These are phyloP conservation scores for Rhynchospora tenuis DNA, from an alignment of 176 grass and related monocot genomes.

Conservation along the genomic window DNA sequence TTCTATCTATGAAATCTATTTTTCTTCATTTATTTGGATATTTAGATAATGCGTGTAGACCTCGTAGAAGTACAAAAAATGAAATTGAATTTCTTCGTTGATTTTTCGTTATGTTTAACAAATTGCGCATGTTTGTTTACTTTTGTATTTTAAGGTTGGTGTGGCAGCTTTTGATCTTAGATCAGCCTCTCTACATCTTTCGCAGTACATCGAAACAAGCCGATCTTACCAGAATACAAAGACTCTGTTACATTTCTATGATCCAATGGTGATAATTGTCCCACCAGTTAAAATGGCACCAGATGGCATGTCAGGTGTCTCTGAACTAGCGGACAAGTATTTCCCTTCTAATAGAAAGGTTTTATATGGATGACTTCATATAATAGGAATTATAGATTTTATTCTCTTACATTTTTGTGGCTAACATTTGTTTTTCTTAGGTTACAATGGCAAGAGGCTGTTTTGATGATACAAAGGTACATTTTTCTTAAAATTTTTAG, in stretches of 20 bases:
- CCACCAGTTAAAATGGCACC: constrained; percentile 66
- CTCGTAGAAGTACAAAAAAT: background rate
- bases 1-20: constrained; percentile 7
- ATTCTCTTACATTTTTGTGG: background rate
- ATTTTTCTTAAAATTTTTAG: constrained; percentile 2
- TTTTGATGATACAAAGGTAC: constrained; percentile 97
- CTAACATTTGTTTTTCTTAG: constrained; percentile 38
- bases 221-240: constrained; percentile 90
- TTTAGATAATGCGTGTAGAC: background rate
- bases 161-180: constrained; percentile 88
- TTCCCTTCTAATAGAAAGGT: constrained; percentile 86
- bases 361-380: background rate
- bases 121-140: background rate
- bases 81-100: background rate
- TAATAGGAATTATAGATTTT: background rate
- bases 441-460: constrained; percentile 70
- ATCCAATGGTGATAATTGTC: constrained; percentile 81
- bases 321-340: constrained; percentile 64
- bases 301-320: constrained; percentile 82
- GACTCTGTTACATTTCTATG: constrained; percentile 83
- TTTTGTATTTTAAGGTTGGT: constrained; percentile 48
- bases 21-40: background rate
- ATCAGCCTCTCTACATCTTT: constrained; percentile 81
- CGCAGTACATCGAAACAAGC: constrained; percentile 95
- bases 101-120: background rate